These are phyloP conservation scores for Pisolithus microcarpus DNA, from an alignment of 768 basidiomycete genomes.

Conservation along the genomic window DNA sequence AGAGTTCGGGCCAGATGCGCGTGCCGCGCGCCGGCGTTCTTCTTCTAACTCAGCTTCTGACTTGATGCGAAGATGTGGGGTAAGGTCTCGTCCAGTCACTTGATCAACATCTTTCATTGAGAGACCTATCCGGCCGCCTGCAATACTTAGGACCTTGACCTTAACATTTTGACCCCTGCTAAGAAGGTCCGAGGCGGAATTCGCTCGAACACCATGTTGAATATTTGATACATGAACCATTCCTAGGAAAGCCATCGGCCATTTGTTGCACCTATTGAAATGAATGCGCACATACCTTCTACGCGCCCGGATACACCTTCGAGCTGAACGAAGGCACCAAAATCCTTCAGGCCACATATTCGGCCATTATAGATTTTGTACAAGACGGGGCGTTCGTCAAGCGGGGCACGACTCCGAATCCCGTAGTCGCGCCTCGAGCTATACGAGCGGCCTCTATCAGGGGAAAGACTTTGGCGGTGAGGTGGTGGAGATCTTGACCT, in stretches of 20 bases:
- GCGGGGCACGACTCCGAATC: slow-evolving; percentile 27
- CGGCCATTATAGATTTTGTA: slow-evolving; percentile 94
- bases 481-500: slow-evolving; percentile 41
- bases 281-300: slow-evolving; percentile 61
- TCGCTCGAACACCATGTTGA: slow-evolving; percentile 75
- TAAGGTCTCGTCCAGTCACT: slow-evolving; percentile 78
- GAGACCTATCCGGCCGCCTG: slow-evolving; percentile 71
- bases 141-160: slow-evolving; percentile 94
- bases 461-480: slow-evolving; percentile 50
- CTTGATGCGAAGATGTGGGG: slow-evolving; percentile 90
- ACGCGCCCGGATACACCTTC: slow-evolving; percentile 81
- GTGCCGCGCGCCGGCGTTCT: slow-evolving; percentile 55
- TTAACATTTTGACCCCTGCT: slow-evolving; percentile 81
- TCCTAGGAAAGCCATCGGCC: slow-evolving; percentile 40
- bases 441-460: slow-evolving; percentile 48
- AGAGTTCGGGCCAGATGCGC: slow-evolving; percentile 78
- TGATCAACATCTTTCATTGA: slow-evolving; percentile 99
- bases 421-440: slow-evolving; percentile 36
- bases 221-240: slow-evolving; percentile 97
- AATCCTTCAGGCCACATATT: slow-evolving; percentile 83
- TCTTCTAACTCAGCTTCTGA: slow-evolving; percentile 92
- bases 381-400: slow-evolving; percentile 80
- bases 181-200: slow-evolving; percentile 81
- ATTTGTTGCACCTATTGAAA: background rate
- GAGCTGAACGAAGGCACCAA: slow-evolving; percentile 88